Conservation (phyloP, 2,329 filamentous ascomycete species). For the Colletotrichum spaethianum region DNA sequence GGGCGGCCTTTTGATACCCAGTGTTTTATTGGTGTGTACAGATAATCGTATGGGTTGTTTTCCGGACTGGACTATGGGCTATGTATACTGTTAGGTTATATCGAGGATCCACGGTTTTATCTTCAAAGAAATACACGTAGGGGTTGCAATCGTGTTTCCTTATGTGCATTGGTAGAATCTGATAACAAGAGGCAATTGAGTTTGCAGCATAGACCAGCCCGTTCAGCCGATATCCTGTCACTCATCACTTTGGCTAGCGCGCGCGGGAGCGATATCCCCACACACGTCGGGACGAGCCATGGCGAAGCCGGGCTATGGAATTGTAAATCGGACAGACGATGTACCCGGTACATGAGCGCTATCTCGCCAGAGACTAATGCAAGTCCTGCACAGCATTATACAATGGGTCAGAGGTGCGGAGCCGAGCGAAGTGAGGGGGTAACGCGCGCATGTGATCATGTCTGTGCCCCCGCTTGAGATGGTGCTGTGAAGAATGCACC, state of each 20-base stretch:
- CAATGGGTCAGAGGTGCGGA: slow-evolving; percentile 14
- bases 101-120: not conserved
- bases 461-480: not conserved
- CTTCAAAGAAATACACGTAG: not conserved
- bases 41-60: not conserved
- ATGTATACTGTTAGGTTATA: not conserved
- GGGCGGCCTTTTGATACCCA: slow-evolving; percentile 31
- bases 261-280: slow-evolving; percentile 26
- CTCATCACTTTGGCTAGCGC: slow-evolving; percentile 13
- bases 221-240: not conserved
- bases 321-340: slow-evolving; percentile 6
- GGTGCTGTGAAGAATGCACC: slow-evolving; percentile 8
- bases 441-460: slow-evolving; percentile 30
- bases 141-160: not conserved
- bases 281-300: slow-evolving; percentile 29
- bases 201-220: not conserved
- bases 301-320: not conserved
- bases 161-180: not conserved
- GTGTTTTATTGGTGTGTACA: slow-evolving; percentile 4
- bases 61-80: not conserved
- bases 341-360: slow-evolving; percentile 31
- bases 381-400: slow-evolving; percentile 15
- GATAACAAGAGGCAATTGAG: not conserved
- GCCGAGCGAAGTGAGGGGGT: not conserved
- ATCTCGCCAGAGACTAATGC: slow-evolving; percentile 29